A percentile compares a stretch with the other conserved stretches of the same genome.
Conservation (phyloP, 2,329 filamentous ascomycete species). For the Neopestalotiopsis clavispora region DNA sequence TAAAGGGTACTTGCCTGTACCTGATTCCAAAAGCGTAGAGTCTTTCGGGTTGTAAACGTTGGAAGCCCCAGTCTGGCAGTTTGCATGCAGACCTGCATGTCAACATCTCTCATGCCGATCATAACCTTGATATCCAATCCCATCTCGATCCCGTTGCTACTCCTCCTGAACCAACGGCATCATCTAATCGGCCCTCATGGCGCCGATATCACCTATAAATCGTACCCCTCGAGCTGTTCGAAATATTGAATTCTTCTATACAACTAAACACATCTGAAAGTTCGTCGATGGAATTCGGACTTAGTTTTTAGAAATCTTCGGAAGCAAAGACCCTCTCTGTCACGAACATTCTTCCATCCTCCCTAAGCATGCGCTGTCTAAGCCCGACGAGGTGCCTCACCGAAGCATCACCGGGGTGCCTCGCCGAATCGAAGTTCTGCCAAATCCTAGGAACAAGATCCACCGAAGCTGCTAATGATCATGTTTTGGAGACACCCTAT, state of each 20-base stretch:
- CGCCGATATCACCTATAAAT: conserved; percentile 9
- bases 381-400: neutral
- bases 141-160: neutral
- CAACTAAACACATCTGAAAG: neutral
- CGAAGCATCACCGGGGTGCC: neutral
- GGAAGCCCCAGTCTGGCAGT: no score
- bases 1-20: no score
- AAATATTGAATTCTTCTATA: neutral
- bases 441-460: neutral
- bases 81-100: neutral
- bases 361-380: conserved; percentile 5
- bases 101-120: neutral
- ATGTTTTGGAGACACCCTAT: neutral
- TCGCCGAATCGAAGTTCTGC: neutral
- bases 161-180: neutral
- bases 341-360: neutral
- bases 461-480: neutral
- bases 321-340: neutral
- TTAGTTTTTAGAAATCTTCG: neutral
- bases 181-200: neutral
- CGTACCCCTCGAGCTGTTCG: neutral
- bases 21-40: no score
- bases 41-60: no score
- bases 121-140: neutral
- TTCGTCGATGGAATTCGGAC: neutral